A percentile compares a stretch with the other conserved stretches of the same genome.
Evolutionary conservation across 2,329 filamentous ascomycete species (phyloP).

Genomic region (Pleoardoris graminearum): DNA sequence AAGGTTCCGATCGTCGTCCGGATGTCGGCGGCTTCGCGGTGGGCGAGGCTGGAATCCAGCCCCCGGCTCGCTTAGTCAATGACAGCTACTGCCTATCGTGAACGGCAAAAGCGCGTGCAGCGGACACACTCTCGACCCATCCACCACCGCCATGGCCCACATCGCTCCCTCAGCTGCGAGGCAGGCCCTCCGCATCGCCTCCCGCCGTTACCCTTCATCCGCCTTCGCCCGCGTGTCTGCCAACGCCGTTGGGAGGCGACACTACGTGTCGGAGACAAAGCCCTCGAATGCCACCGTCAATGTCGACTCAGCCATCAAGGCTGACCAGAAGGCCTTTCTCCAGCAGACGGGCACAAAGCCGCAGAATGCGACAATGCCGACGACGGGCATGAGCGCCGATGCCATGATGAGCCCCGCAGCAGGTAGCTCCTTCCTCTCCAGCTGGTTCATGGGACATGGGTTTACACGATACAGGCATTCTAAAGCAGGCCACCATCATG

Average conservation of each 20-base stretch:
- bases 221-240: slow-evolving; percentile 47
- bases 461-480: slow-evolving; percentile 60
- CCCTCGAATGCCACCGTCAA: slow-evolving; percentile 78
- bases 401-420: slow-evolving; percentile 81
- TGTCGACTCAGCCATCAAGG: slow-evolving; percentile 79
- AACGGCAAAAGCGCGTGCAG: slow-evolving; percentile 11
- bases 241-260: slow-evolving; percentile 53
- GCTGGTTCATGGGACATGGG: slow-evolving; percentile 9
- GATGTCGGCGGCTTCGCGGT: too few species aligned
- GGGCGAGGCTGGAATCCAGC: too few species aligned
- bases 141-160: slow-evolving; percentile 47
- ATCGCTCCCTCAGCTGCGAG: slow-evolving; percentile 69
- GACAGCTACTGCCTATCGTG: neutral
- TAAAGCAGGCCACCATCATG: slow-evolving; percentile 91
- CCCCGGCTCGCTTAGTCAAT: slow-evolving; percentile 10
- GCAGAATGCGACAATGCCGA: slow-evolving; percentile 62
- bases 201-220: slow-evolving; percentile 53
- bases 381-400: slow-evolving; percentile 62
- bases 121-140: slow-evolving; percentile 12
- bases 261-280: slow-evolving; percentile 84
- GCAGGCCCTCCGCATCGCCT: slow-evolving; percentile 68
- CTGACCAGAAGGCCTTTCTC: slow-evolving; percentile 80
- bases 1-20: slow-evolving; percentile 7
- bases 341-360: slow-evolving; percentile 59
- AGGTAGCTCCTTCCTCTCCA: slow-evolving; percentile 46